Base-by-base conservation (phyloP, 805 yeast species). In the Cephaloascus albidus region DNA sequence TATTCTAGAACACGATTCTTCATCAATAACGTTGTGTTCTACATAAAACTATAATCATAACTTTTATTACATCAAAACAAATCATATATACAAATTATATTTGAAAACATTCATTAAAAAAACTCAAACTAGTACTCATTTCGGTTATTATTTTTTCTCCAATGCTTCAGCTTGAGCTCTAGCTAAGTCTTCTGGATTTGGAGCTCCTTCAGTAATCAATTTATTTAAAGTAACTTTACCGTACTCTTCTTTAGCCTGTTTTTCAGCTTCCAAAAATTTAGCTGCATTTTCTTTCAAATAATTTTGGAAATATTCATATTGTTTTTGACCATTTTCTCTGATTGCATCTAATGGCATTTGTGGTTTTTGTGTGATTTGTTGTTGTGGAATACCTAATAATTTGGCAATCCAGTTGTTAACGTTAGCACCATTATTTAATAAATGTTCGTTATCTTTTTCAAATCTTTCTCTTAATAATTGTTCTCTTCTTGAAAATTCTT, bases 251-350 rank as follows among this genome's bases (percentile, higher is more conserved):
- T 85, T 84, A 56, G 81, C 77, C 53, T 80, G 81, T 68, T 79
- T 87, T 61, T 90, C 94, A 66, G 89, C 96, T 53, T 82, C 86
- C 50, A 88, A 72, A 52, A 85, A 69, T 61, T 83, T 78, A 38
- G 66, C 72, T 40, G 76, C 77, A 55, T 76, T 72, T 52, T 74
- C 81, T 45, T 69, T 61, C 51, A 76, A 63, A 52, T 72, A 76
- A 48, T 61, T 72, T 64, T 80, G 79, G 78, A 87, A 84, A 50
- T 79, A 78, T 51, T 81, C 79, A 60, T 87, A 90, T 59, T 85
- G 87, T 65, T 78, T 76, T 62, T 87, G 95, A 51, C 96, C 96
- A 57, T 85, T 90, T 57, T 87, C 94, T 58, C 97, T 83, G 48
- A 89, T 79, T 40, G 78, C 58, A 62, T 90, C 98, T 57, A 88